Percentiles rank a stretch among this genome's conserved stretches.
These are phyloP conservation scores for Hemileccinum hortonii DNA, from an alignment of 1,284 basidiomycete species.

Conservation along the genomic window DNA sequence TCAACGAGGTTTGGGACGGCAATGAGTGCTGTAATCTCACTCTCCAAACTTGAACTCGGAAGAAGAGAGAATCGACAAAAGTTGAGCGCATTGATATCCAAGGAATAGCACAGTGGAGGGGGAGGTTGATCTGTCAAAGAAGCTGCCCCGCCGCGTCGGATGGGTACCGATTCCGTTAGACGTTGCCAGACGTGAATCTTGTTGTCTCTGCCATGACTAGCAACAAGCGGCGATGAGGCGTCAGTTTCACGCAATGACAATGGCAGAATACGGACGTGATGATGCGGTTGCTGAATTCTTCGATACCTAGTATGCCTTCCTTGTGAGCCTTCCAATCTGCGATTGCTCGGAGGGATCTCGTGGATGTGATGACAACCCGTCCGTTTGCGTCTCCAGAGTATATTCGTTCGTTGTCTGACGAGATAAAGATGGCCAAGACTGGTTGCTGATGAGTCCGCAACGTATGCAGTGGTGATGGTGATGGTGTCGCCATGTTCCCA, in stretches of 20 bases:
- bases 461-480: constrained; percentile 67
- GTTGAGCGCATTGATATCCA: constrained; percentile 88
- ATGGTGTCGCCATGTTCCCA: constrained; percentile 3
- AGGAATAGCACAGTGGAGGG: constrained; percentile 58
- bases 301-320: constrained; percentile 71
- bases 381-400: constrained; percentile 83
- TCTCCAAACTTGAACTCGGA: constrained; percentile 16
- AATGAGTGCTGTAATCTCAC: constrained; percentile 48
- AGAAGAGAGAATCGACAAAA: constrained; percentile 79
- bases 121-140: constrained; percentile 46
- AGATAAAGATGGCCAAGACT: constrained; percentile 58
- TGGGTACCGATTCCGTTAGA: constrained; percentile 42
- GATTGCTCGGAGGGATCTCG: constrained; percentile 67
- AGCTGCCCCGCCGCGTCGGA: constrained; percentile 55
- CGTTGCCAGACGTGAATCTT: constrained; percentile 72
- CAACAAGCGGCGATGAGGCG: neutral
- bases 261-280: constrained; percentile 63
- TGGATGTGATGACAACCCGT: constrained; percentile 68
- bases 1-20: constrained; percentile 86
- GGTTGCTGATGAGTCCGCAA: constrained; percentile 68
- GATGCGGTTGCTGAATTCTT: constrained; percentile 65
- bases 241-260: neutral
- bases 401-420: constrained; percentile 69
- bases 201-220: constrained; percentile 81
- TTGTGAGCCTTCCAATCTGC: constrained; percentile 77